phyloP scores from a whole-genome alignment of 305 asterid species.

The Caryopteris hybrid region DNA sequence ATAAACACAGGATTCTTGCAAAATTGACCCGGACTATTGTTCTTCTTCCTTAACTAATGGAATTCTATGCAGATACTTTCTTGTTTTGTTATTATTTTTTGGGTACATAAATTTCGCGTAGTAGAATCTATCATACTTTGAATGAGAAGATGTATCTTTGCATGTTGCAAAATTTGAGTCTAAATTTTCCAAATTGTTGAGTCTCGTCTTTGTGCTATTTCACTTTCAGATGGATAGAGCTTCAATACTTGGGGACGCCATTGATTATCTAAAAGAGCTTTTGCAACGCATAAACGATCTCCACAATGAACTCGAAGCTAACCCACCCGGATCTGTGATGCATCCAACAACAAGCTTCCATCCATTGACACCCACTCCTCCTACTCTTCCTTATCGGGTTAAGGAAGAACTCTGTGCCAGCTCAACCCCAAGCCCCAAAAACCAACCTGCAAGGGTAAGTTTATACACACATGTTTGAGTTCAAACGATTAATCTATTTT shows the following conservation, averaged over 20 bases:
- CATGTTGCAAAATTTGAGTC: not conserved
- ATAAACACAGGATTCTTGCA: too few relatives aligned
- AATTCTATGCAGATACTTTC: not conserved
- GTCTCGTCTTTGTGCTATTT: not conserved
- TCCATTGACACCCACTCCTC: slow-evolving; percentile 38
- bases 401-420: slow-evolving; percentile 46
- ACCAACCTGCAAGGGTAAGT: slow-evolving; percentile 50
- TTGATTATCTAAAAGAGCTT: slow-evolving; percentile 43
- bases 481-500: not conserved
- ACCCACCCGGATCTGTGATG: slow-evolving; percentile 32
- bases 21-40: too few relatives aligned
- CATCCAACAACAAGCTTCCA: slow-evolving; percentile 34
- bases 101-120: too few relatives aligned
- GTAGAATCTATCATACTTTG: too few relatives aligned
- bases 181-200: not conserved
- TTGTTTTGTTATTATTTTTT: slow-evolving; percentile 9
- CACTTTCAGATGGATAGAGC: slow-evolving; percentile 42
- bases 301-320: slow-evolving; percentile 42
- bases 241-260: slow-evolving; percentile 46
- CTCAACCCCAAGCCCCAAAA: slow-evolving; percentile 43
- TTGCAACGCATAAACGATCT: slow-evolving; percentile 44
- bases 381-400: slow-evolving; percentile 32
- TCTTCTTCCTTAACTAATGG: too few relatives aligned
- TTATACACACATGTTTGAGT: not conserved
- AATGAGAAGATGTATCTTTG: too few relatives aligned